A percentile compares a stretch with the other conserved stretches of the same genome.
These are phyloP conservation scores for Neophaeococcomyces mojaviensis DNA, from an alignment of 2,329 filamentous ascomycete genomes.

Conservation along the genomic window DNA sequence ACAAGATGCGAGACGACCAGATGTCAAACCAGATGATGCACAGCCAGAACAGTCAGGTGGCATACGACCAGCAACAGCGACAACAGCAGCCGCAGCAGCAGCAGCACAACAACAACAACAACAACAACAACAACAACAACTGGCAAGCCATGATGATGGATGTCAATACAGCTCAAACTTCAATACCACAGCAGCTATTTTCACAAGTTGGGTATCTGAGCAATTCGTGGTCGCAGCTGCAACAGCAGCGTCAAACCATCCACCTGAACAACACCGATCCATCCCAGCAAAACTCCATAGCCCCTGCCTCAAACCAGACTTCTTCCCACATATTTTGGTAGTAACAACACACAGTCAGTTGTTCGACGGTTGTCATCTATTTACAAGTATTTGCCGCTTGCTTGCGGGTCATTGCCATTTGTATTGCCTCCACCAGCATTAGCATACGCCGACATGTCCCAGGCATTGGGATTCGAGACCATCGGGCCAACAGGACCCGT, in stretches of 20 bases:
- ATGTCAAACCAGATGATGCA: background rate
- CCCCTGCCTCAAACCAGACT: background rate
- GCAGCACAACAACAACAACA: too few relatives aligned
- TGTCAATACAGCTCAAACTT: background rate
- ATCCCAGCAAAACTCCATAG: background rate
- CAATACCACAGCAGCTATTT: background rate
- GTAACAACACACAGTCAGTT: background rate
- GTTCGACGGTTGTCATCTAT: too few relatives aligned
- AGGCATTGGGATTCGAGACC: background rate
- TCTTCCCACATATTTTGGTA: slow-evolving; percentile 5
- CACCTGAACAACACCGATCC: background rate
- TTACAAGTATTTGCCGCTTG: background rate
- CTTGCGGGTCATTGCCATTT: background rate
- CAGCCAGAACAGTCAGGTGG: background rate
- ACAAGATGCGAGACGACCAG: background rate
- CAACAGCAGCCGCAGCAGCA: too few relatives aligned
- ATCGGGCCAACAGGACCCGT: slow-evolving; percentile 14
- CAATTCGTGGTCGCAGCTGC: background rate
- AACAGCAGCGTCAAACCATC: background rate
- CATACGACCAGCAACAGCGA: background rate
- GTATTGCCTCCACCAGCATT: background rate
- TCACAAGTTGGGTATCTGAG: background rate
- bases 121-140: too few relatives aligned
- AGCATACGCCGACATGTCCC: slow-evolving; percentile 7
- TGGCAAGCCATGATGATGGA: background rate